A percentile compares a stretch with the other conserved stretches of the same genome.
Conservation (phyloP, 148 eudicot species). For the Hydrangea macrophylla region DNA sequence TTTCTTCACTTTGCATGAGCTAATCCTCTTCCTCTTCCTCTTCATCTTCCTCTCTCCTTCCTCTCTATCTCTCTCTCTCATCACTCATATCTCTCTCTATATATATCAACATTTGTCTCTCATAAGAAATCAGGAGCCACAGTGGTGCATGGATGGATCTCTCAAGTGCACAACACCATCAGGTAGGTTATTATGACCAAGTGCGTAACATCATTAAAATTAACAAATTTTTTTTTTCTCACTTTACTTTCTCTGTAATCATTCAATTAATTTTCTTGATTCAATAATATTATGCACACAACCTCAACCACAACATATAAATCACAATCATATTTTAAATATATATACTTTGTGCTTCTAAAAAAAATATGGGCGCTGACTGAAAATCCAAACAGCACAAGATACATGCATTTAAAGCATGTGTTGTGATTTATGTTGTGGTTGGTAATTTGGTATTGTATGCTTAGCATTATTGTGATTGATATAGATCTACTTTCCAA, state of each 20-base stretch:
- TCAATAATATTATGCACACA: no score
- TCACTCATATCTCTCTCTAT: conserved; percentile 5
- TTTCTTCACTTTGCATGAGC: conserved; percentile 12
- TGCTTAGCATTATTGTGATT: no score
- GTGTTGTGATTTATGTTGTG: no score
- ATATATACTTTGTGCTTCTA: no score
- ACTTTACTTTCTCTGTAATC: conserved; percentile 7
- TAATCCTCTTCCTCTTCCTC: not conserved
- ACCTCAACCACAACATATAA: no score
- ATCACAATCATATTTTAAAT: no score
- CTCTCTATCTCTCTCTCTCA: not conserved
- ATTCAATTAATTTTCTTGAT: not conserved
- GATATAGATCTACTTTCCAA: not conserved
- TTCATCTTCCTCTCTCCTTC: not conserved
- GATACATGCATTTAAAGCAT: no score
- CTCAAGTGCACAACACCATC: conserved; percentile 32
- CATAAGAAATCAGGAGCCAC: not conserved
- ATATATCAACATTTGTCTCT: not conserved
- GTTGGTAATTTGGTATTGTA: no score
- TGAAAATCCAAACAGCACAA: no score
- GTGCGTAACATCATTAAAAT: not conserved
- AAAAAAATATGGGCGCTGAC: no score
- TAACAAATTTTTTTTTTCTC: not conserved
- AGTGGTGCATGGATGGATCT: conserved; percentile 38
- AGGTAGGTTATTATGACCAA: conserved; percentile 16